These are phyloP conservation scores for Geranomyces variabilis DNA, from an alignment of 192 early-diverging fungal species.

Conservation along the genomic window DNA sequence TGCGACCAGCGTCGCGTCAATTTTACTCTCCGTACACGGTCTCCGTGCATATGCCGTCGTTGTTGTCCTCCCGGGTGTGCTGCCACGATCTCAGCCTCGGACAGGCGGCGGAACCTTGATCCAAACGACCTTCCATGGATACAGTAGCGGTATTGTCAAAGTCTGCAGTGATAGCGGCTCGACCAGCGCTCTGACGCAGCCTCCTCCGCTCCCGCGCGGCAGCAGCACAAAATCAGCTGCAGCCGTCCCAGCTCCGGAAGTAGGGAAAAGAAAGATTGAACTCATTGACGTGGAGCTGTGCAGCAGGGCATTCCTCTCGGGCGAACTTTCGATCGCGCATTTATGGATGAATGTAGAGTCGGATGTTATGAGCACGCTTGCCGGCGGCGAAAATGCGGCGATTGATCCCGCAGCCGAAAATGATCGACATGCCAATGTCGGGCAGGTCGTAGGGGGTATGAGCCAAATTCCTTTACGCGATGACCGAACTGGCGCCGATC, in stretches of 20 bases:
- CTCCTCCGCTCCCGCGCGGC: not conserved
- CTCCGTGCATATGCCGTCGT: constrained; percentile 65
- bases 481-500: constrained; percentile 70
- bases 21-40: constrained; percentile 62
- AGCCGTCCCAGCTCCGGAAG: not conserved
- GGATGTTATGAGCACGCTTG: constrained; percentile 12
- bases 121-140: constrained; percentile 37
- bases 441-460: constrained; percentile 55
- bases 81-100: constrained; percentile 58
- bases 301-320: constrained; percentile 18
- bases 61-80: constrained; percentile 57
- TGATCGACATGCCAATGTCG: constrained; percentile 3
- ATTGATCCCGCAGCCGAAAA: not conserved
- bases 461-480: constrained; percentile 69
- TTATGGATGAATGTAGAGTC: constrained; percentile 25
- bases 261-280: constrained; percentile 17
- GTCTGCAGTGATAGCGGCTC: not conserved
- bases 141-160: constrained; percentile 27
- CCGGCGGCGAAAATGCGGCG: not conserved
- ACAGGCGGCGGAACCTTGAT: constrained; percentile 25
- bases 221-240: not conserved
- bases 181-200: not conserved
- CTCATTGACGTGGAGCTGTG: constrained; percentile 31
- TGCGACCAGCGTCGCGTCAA: constrained; percentile 58
- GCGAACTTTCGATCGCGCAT: constrained; percentile 13